phyloP scores from a whole-genome alignment of 306 rosid species.

The Trichosanthes cucumerina region DNA sequence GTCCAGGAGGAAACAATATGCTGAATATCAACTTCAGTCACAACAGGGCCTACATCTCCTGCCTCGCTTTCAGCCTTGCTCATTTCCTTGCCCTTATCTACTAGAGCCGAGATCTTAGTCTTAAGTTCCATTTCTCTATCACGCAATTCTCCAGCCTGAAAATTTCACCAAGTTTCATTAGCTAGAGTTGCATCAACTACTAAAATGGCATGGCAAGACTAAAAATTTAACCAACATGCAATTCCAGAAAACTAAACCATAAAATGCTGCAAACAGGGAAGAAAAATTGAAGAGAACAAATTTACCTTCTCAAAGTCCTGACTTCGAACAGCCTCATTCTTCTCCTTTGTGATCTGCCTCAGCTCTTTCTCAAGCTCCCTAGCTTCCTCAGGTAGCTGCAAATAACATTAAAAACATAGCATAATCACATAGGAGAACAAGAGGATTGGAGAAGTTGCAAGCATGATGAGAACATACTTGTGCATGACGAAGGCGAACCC shows the following conservation, averaged over 20 bases:
- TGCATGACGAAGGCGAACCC: conserved; percentile 89
- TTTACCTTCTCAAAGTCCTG: conserved; percentile 92
- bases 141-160: conserved; percentile 86
- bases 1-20: conserved; percentile 91
- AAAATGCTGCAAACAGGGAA: background rate
- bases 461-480: conserved; percentile 37
- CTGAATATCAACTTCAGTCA: conserved; percentile 86
- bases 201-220: conserved; percentile 3
- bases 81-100: conserved; percentile 92
- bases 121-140: conserved; percentile 90
- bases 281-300: background rate
- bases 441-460: background rate
- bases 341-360: conserved; percentile 84
- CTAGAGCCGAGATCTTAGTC: conserved; percentile 70
- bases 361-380: conserved; percentile 79
- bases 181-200: background rate
- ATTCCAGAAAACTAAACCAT: background rate
- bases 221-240: background rate
- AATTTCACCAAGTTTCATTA: background rate
- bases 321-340: conserved; percentile 80
- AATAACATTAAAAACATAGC: background rate
- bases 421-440: background rate
- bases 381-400: conserved; percentile 90
- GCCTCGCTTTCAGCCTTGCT: conserved; percentile 94
- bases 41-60: conserved; percentile 71